Conservation (phyloP, 352 stramenopile species). For the Globisporangium canariense region DNA sequence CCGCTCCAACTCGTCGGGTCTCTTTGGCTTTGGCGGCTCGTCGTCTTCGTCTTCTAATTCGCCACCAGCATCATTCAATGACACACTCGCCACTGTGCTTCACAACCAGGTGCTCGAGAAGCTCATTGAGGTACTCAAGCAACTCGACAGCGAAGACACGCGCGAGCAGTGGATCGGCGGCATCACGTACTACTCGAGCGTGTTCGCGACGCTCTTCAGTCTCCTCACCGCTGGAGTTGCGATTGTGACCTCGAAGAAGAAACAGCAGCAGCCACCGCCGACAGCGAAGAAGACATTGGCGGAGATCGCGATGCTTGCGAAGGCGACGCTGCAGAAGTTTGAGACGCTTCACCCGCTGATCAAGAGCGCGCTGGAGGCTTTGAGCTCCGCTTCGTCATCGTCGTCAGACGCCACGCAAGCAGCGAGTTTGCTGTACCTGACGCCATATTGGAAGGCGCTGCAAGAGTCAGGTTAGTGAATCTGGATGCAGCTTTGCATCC, state of each 20-base stretch:
- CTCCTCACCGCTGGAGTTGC: constrained; percentile 41
- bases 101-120: constrained; percentile 33
- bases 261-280: background rate
- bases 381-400: constrained; percentile 14
- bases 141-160: constrained; percentile 11
- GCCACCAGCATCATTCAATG: background rate
- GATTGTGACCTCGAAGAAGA: constrained; percentile 22
- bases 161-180: constrained; percentile 50
- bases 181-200: constrained; percentile 61
- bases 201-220: constrained; percentile 55
- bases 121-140: constrained; percentile 15
- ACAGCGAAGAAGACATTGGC: constrained; percentile 15
- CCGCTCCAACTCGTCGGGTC: constrained; percentile 7
- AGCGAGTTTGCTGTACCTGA: constrained; percentile 42
- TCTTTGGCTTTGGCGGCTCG: constrained; percentile 6
- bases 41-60: background rate
- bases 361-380: constrained; percentile 28
- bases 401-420: constrained; percentile 7
- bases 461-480: background rate
- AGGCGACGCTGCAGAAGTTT: constrained; percentile 19
- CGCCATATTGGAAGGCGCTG: constrained; percentile 36
- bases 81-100: constrained; percentile 16
- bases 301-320: constrained; percentile 12
- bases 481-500: no score
- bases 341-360: constrained; percentile 38